Evolutionary conservation across 345 rosid species (phyloP).

Genomic region (Boechera divaricarpa): DNA sequence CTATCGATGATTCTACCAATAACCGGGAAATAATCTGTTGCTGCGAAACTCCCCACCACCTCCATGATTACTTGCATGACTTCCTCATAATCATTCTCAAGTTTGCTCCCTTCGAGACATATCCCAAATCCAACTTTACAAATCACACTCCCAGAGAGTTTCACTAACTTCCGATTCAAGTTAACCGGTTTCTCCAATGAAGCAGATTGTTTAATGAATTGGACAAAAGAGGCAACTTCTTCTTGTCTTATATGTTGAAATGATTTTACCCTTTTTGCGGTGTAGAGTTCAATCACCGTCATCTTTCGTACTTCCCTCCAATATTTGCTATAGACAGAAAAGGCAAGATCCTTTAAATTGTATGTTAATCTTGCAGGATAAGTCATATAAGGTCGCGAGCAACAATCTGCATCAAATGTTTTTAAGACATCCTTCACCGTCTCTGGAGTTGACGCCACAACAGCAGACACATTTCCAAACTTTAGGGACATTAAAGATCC

Average conservation of each 20-base stretch:
- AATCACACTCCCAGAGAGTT: conserved; percentile 40
- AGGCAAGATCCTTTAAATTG: conserved; percentile 41
- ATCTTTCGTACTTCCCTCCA: conserved; percentile 51
- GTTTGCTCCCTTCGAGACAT: conserved; percentile 41
- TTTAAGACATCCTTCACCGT: conserved; percentile 49
- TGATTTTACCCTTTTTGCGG: conserved; percentile 48
- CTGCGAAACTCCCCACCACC: conserved; percentile 42
- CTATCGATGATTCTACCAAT: conserved; percentile 49
- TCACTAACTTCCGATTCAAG: conserved; percentile 37
- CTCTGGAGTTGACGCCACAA: conserved; percentile 54
- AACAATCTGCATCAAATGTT: conserved; percentile 47
- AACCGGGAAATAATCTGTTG: conserved; percentile 46
- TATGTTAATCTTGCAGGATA: conserved; percentile 41
- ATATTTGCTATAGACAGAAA: conserved; percentile 41
- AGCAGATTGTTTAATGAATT: conserved; percentile 36
- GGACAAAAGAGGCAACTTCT: conserved; percentile 42
- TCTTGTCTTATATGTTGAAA: conserved; percentile 47
- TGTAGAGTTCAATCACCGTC: conserved; percentile 47
- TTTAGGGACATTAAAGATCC: conserved; percentile 55
- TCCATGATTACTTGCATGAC: conserved; percentile 41
- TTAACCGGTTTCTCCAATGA: conserved; percentile 35
- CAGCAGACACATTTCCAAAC: conserved; percentile 49
- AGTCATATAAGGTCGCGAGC: conserved; percentile 47
- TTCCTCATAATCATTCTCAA: conserved; percentile 40
- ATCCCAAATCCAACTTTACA: conserved; percentile 51